Base-by-base conservation (phyloP, 2,329 filamentous ascomycete species). In the Aspergillus aculeatinus region DNA sequence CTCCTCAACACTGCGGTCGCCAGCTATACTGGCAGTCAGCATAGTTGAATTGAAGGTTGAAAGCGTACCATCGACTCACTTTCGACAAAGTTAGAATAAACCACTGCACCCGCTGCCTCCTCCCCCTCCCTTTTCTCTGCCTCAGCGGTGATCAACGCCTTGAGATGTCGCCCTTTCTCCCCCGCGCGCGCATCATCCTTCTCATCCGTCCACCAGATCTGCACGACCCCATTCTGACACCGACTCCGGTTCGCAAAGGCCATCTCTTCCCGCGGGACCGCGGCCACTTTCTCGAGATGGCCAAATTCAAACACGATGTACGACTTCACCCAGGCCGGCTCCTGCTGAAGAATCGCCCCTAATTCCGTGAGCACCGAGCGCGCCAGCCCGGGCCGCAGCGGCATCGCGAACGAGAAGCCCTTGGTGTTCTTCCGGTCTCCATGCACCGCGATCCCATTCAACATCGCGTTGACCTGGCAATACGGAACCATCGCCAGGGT, bases 201-300 rank as follows among this genome's bases (percentile, higher is more conserved):
- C 3, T 67, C 42, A 42, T 79, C 73, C 1, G 73, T 72, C 80
- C 81, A 82, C 11, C 74, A 72, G 31, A 79, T 71, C 5, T 68
- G 65, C 2, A 79, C 72, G 55, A 79, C 70, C 1, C 76, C 76
- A 51, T 83, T 80, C 61, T 79, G 79, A 42, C 79, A 79, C 5
- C 67, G 67, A 7, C 78, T 79, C 4, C 81, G 74, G 61, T 79
- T 81, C 3, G 79, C 77, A 58, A 81, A 81, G 0, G 81, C 77
- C 5, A 77, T 83, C 1, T 71, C 74, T 2, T 70, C 61, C 0
- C 72, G 63, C 0, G 71, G 65, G 4, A 80, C 70, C n/a, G 72
- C 65, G 1, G 72, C 70, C 25, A 79, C 70, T 64, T 79, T 77
- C 3, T 69, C 65, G 57, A 77, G 76, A 21, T 81, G 74, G 25